Evolutionary conservation across 1,139 yeast species (phyloP).

Genomic region (Zygotorulaspora mrakii): DNA sequence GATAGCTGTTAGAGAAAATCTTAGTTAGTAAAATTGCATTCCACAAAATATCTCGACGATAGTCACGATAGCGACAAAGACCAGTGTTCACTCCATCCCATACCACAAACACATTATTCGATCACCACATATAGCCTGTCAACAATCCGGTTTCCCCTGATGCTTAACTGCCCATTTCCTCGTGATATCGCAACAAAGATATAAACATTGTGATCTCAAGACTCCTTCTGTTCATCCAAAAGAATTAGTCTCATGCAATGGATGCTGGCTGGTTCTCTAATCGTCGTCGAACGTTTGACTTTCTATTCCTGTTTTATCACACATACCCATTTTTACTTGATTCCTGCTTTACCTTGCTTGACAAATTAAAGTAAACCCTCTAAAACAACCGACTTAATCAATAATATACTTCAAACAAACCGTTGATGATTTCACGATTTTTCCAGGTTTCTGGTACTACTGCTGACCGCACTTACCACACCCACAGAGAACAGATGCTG

Average conservation of each 20-base stretch:
- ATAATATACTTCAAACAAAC: slow-evolving; percentile 3
- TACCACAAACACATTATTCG: too few species aligned
- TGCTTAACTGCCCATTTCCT: too few species aligned
- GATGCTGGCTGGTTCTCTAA: too few species aligned
- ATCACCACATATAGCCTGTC: too few species aligned
- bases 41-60: neutral
- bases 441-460: slow-evolving; percentile 1
- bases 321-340: slow-evolving; percentile 40
- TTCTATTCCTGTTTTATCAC: too few species aligned
- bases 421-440: slow-evolving; percentile 1
- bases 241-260: too few species aligned
- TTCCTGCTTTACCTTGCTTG: slow-evolving; percentile 31
- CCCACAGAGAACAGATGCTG: too few species aligned
- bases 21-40: slow-evolving; percentile 19
- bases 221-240: too few species aligned
- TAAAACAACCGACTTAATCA: slow-evolving; percentile 5
- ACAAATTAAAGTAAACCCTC: neutral
- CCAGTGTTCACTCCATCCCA: neutral
- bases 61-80: slow-evolving; percentile 3
- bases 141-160: too few species aligned
- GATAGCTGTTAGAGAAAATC: slow-evolving; percentile 63
- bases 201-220: too few species aligned
- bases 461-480: neutral
- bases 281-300: too few species aligned
- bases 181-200: too few species aligned